Evolutionary conservation across 441 rosid species (phyloP), one percentile per base, ranked within the genome.

Genomic region (Pelargonium cotyledonis): DNA sequence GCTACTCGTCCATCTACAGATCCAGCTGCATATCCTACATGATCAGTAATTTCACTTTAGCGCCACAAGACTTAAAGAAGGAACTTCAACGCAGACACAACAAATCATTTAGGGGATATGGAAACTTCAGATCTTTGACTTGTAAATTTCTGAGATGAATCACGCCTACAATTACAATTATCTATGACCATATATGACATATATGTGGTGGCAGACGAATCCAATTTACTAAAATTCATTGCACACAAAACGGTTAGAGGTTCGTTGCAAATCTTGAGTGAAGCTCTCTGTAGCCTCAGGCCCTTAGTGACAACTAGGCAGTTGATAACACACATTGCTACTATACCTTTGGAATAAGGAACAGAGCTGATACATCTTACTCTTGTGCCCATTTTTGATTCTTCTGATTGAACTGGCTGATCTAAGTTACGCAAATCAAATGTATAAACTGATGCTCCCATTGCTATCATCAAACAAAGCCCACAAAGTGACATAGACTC

Each of bases 11-110:
- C 99, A 74, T 91, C 99, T 65, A 88, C 81, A 62, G 88, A 91
- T 70, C 99, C 99, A 81, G 80, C 85, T 18, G 92, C 94, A 84
- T 81, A 90, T 66, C 96, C 99, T 94, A 84, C 79, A 77, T 55
- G 65, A 11, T 68, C 47, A 80, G 11, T 18, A 68, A 80, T 65
- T 35, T 12, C n/a, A 18, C 15, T 62, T 67, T 53, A 67, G 62
- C 23, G 19, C n/a, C 21, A 5, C 29, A 57, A 16, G 9, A 57
- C 18, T 19, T 57, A 46, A 43, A 41, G 47, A 43, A 23, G 68
- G 57, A 73, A 26, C 16, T 43, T 41, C 21, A 62, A 15, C 5
- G 47, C 19, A 23, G 15, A 31, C 19, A 71, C 44, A 55, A 58
- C 4, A 15, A 26, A 68, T 75, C 8, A 40, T 19, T 49, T 43